Evolutionary conservation across 345 rosid genomes (phyloP), one percentile per base, ranked within the genome.

Genomic region (Brassica cretica): DNA sequence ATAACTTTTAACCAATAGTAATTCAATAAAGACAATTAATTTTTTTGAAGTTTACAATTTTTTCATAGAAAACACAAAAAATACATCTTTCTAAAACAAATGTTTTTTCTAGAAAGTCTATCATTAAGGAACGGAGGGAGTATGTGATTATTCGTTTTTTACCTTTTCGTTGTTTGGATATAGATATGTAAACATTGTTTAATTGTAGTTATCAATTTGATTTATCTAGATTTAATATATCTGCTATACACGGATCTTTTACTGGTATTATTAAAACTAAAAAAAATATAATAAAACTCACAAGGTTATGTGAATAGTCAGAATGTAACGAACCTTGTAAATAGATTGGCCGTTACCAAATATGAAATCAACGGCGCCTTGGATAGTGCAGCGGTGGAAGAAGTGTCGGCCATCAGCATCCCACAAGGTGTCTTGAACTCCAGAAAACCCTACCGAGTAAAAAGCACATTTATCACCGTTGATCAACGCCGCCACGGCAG

Each of bases 311-410:
- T 51, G 56, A 15, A n/a, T 0, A 51, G 56, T 5, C 19, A 51
- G 19, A 51, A 51, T 51, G 56, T 51, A 51, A 51, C 56, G 56
- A 51, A 51, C 56, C 56, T 51, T 51, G 56, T 51, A 51, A 51
- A 51, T 51, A 51, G 56, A 51, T 51, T 51, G 56, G 56, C 56
- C 56, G 56, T 51, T 51, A n/a, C 56, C 56, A n/a, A 51, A 51
- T 2, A 51, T 51, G 56, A 51, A 51, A 51, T 51, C 56, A 51
- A 51, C 56, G 56, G 56, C 56, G 18, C 56, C 56, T 51, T n/a
- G 56, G 56, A 51, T 51, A 51, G 56, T 51, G 56, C 56, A 51
- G 19, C 56, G 56, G 56, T 51, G 56, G 56, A 51, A 51, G 18
- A 51, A 51, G 56, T 51, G 56, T 51, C 56, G 56, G 1, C 56